Base-by-base conservation (phyloP, 2,329 filamentous ascomycete species). In the Penicillium verrucosum region DNA sequence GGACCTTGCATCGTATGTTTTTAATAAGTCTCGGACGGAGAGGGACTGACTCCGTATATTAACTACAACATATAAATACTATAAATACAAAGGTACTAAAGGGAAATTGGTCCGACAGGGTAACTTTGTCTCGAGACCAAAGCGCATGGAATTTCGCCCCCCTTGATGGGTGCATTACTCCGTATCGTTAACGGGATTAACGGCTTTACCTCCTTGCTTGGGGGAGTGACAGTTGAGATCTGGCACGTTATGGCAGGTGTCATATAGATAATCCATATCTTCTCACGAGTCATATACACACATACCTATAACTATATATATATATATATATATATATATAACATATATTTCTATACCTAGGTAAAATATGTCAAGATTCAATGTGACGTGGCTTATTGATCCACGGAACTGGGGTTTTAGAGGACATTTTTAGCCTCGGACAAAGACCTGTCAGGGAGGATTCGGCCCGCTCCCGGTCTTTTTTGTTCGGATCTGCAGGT, bases 401-500 rank as follows among this genome's bases (percentile, higher is more conserved):
- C 60, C 56, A 53, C 18, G 9, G 14, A 8, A 10, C 23, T 53
- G 58, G 60, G 46, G 51, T 30, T 21, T 29, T 29, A 29, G 16
- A 16, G 12, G 30, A 34, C 2, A 23, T 18, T 48, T 27, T 27
- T 54, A 51, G 30, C 21, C 50, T 48, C 52, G 46, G 42, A 56
- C 53, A 64, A 59, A 62, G 54, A 58, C 54, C 51, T 60, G 61
- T 60, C 59, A 64, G 37, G 60, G 61, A 64, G 50, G 61, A 63
- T 60, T 66, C 64, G 64, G 64, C 49, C 64, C 63, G 64, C 59
- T 65, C 64, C 63, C 64, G 63, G 52, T 23, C 2, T 48, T 54
- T 54, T 44, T 29, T 29, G 32, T 18, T 32, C 7, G 23, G 51
- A 50, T 54, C 51, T 54, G 21, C 51, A 51, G 32, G 14, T 34